Conservation (phyloP, 2,329 filamentous ascomycete genomes). For the Beauveria varroae region DNA sequence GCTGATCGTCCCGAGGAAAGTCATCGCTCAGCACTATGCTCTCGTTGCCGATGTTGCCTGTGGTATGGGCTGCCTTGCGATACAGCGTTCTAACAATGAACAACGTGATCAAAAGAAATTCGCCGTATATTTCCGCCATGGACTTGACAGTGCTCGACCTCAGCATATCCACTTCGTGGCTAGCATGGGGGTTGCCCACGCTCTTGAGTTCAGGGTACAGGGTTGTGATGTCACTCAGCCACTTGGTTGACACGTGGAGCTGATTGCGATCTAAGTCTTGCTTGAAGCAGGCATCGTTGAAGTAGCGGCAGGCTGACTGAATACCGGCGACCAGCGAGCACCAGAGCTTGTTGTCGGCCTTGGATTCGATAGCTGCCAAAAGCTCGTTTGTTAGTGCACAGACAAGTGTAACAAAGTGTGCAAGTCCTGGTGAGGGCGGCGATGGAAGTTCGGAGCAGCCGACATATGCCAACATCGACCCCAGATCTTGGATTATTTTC, state of each 20-base stretch:
- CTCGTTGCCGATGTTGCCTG: slow-evolving; percentile 16
- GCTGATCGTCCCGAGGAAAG: slow-evolving; percentile 20
- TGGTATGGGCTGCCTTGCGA: slow-evolving; percentile 28
- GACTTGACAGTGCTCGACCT: slow-evolving; percentile 15
- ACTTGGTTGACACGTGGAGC: slow-evolving; percentile 16
- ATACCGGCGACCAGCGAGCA: slow-evolving; percentile 31
- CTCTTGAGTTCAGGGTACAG: slow-evolving; percentile 23
- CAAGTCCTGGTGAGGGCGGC: slow-evolving; percentile 21
- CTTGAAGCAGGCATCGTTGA: slow-evolving; percentile 33
- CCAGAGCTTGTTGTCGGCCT: slow-evolving; percentile 26
- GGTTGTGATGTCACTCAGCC: slow-evolving; percentile 19
- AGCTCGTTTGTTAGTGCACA: slow-evolving; percentile 29
- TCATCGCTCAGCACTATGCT: slow-evolving; percentile 23
- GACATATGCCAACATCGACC: slow-evolving; percentile 40
- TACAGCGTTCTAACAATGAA: slow-evolving; percentile 34
- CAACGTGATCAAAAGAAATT: slow-evolving; percentile 33
- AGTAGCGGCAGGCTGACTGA: slow-evolving; percentile 28
- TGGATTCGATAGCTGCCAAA: slow-evolving; percentile 26
- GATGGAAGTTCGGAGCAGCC: slow-evolving; percentile 37
- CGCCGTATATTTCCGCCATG: slow-evolving; percentile 13
- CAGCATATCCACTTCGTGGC: background rate
- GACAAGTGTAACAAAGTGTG: slow-evolving; percentile 34
- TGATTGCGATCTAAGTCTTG: slow-evolving; percentile 17
- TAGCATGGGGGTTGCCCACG: slow-evolving; percentile 10
- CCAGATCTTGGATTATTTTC: slow-evolving; percentile 27